Conservation (phyloP, 148 eudicot genomes). For the Limonium bicolor region DNA sequence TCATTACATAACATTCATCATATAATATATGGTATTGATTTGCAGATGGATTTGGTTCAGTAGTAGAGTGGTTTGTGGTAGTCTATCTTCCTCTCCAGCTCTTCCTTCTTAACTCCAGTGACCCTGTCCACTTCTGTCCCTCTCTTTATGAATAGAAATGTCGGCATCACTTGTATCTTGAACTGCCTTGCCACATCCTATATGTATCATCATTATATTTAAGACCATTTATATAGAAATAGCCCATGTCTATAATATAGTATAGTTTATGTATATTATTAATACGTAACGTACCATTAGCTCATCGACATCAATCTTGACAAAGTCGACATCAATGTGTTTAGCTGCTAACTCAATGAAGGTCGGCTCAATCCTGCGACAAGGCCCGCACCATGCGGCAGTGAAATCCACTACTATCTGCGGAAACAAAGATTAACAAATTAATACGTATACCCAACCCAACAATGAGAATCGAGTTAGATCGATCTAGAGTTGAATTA, state of each 20-base stretch:
- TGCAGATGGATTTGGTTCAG: too few species aligned
- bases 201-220: neutral
- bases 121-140: constrained; percentile 33
- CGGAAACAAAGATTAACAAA: neutral
- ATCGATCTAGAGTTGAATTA: neutral
- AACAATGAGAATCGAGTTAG: neutral
- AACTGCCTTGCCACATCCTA: constrained; percentile 36
- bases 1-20: too few species aligned
- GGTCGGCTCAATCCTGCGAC: constrained; percentile 6
- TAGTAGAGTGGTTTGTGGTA: too few species aligned
- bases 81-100: constrained; percentile 34
- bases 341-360: constrained; percentile 2
- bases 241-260: neutral
- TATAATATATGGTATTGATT: too few species aligned
- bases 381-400: constrained; percentile 10
- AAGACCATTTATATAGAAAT: too few species aligned
- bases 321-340: constrained; percentile 5
- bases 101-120: constrained; percentile 34
- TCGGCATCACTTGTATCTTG: constrained; percentile 41
- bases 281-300: neutral
- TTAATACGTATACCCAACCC: too few species aligned
- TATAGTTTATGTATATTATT: neutral
- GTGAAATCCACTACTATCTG: constrained; percentile 9
- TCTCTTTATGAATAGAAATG: constrained; percentile 27
- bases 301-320: constrained; percentile 11